Evolutionary conservation across 225 moss, liverwort and hornwort species (phyloP).

Genomic region (Anthoceros angustus): DNA sequence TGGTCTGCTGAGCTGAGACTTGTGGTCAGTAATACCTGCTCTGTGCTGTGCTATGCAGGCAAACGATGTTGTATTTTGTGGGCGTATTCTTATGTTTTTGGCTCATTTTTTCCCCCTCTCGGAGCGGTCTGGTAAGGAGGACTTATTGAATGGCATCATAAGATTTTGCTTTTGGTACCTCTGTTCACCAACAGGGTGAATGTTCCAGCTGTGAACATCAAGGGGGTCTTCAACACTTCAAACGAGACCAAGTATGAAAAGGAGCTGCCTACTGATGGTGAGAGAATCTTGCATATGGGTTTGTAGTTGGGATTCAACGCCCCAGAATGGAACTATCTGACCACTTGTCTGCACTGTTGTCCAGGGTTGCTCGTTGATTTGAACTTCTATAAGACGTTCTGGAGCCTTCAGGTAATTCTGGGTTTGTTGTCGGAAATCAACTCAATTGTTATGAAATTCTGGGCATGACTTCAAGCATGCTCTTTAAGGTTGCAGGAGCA

Average conservation of each 20-base stretch:
- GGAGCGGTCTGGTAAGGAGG: slow-evolving; percentile 51
- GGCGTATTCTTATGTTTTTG: slow-evolving; percentile 91
- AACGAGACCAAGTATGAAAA: slow-evolving; percentile 98
- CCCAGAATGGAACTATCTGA: neutral
- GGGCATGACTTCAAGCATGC: neutral
- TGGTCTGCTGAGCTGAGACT: neutral
- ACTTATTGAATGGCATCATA: neutral
- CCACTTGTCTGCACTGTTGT: neutral
- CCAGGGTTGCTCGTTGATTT: slow-evolving; percentile 48
- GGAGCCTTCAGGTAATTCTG: slow-evolving; percentile 57
- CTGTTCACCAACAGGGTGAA: neutral
- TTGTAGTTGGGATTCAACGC: neutral
- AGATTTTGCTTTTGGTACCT: neutral
- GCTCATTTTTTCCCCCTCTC: slow-evolving; percentile 97
- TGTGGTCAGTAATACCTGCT: neutral
- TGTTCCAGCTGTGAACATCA: slow-evolving; percentile 70
- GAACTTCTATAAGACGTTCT: slow-evolving; percentile 81
- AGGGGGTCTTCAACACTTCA: slow-evolving; percentile 87
- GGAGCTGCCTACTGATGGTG: slow-evolving; percentile 62
- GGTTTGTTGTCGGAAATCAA: too few relatives aligned
- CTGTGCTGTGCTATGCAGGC: slow-evolving; percentile 20
- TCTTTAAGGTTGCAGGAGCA: slow-evolving; percentile 35
- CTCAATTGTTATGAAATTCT: too few relatives aligned
- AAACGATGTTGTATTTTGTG: slow-evolving; percentile 98
- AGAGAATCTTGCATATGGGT: neutral